Base-by-base conservation (phyloP, 176 grass and related monocot species). In the Themeda triandra region DNA sequence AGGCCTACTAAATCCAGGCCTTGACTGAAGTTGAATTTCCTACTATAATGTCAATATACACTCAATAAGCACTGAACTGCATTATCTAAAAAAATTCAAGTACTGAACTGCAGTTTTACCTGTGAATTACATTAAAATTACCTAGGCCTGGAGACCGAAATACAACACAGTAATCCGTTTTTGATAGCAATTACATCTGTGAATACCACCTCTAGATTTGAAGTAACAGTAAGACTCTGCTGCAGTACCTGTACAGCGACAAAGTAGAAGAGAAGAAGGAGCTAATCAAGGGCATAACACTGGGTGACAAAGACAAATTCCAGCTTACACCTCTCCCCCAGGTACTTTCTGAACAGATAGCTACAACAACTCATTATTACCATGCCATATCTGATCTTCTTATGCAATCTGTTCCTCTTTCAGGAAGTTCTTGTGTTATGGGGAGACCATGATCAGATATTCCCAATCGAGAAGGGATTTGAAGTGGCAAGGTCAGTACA, bases 371-470 rank as follows among this genome's bases (percentile, higher is more conserved):
- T 24, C 46, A 72, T 46, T 78, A 72, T 46, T 78, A 30, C 53
- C 60, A 42, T 84, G 14, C 36, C 15, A 62, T 68, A 9, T 13
- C 39, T 72, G 8, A 62, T 62, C 8, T 68, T 24, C 65, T 77
- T 30, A 31, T 65, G 2, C 36, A 32, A 23, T 25, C 4, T 63
- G 3, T 58, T 8, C 9, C 1, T 40, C 12, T 63, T 41, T 56
- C 80, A 97, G 95, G 86, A 94, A 76, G 92, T 97, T 75, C 78
- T 97, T 40, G 86, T 97, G 56, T 69, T 97, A 5, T 97, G 95
- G 95, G 95, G 95, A 76, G 95, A 94, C 71, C 86, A 94, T 42
- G 95, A 97, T 39, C 90, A 89, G 78, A 87, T 97, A 70, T 97
- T 94, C 44, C 95, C 90, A 23, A 49, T 94, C 79, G 86, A 91